Base-by-base conservation (phyloP, 164 flowering plant genomes). In the Stephania yunnanensis region DNA sequence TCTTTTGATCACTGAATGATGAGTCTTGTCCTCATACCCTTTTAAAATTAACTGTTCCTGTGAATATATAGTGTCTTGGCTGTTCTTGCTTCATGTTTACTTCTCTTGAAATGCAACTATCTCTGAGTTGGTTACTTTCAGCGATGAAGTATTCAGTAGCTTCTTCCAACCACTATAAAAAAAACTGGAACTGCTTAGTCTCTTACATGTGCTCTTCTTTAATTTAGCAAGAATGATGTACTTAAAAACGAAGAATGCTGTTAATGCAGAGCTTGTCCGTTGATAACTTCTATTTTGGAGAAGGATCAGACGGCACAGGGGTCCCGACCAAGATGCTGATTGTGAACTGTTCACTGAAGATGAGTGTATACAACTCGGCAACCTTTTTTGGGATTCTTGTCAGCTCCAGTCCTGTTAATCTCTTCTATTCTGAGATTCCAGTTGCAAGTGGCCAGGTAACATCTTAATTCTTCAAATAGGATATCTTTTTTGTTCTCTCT, bases 311-410 rank as follows among this genome's bases (percentile, higher is more conserved):
- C 78, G 70, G 53, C 80, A 80, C 95, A 11, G 99, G 99, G 0
- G 98, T 95, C 55, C 92, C 90, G 69, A 93, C 99, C 66, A 93
- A 89, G 84, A 79, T 95, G 88, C 78, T 91, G 73, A 91, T 93
- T 0, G 72, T 86, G 78, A 95, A 93, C 75, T 87, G 90, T 58
- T 80, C 99, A 2, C 70, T 93, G 87, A 87, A 79, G 85, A 75
- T 96, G 71, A 84, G 84, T 22, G 76, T 92, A n/a, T 87, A 89
- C 80, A 95, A 93, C 73, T 93, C 98, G 20, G 97, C 97, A 68
- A 76, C 97, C 55, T 81, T 95, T 19, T 93, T 89, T 74, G 99
- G 99, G 69, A 93, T 95, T 78, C 97, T 91, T 84, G 98, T 95
- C 68, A 87, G 82, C 83, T 88, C 97, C 75, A 80, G 87, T 0